Conservation (phyloP, 1,139 yeast genomes). For the Sugiyamaella paludigena region DNA sequence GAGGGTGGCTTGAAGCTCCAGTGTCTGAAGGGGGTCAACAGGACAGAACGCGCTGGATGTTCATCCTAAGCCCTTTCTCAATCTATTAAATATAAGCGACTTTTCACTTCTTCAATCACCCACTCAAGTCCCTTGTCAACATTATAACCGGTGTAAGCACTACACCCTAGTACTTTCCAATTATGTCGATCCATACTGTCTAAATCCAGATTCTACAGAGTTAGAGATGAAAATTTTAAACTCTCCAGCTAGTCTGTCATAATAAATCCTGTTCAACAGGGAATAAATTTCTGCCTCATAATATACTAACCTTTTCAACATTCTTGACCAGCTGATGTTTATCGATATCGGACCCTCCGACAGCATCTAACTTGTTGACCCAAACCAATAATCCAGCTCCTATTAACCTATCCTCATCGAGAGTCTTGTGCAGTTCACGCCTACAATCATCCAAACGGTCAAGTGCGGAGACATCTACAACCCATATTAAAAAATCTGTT, state of each 20-base stretch:
- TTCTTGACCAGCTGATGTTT: conserved; percentile 34
- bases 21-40: too few species aligned
- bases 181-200: conserved; percentile 51
- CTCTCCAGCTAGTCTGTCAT: too few species aligned
- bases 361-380: conserved; percentile 46
- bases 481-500: conserved; percentile 87
- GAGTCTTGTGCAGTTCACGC: conserved; percentile 58
- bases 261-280: conserved; percentile 45
- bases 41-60: too few species aligned
- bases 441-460: conserved; percentile 65
- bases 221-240: conserved; percentile 18
- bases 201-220: conserved; percentile 35
- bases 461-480: conserved; percentile 67
- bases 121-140: conserved; percentile 49
- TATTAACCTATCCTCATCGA: conserved; percentile 63
- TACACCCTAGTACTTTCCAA: conserved; percentile 43
- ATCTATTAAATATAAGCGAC: conserved; percentile 39
- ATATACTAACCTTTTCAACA: conserved; percentile 19
- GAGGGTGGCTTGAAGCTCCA: too few species aligned
- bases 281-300: conserved; percentile 30
- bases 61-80: conserved; percentile 15
- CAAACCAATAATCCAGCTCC: conserved; percentile 55
- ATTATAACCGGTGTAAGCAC: conserved; percentile 59
- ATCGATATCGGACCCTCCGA: conserved; percentile 46
- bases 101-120: conserved; percentile 45